Percentiles rank a stretch among this genome's conserved stretches.
phyloP scores from a whole-genome alignment of 768 basidiomycete species.

The Tricholoma sp. region DNA sequence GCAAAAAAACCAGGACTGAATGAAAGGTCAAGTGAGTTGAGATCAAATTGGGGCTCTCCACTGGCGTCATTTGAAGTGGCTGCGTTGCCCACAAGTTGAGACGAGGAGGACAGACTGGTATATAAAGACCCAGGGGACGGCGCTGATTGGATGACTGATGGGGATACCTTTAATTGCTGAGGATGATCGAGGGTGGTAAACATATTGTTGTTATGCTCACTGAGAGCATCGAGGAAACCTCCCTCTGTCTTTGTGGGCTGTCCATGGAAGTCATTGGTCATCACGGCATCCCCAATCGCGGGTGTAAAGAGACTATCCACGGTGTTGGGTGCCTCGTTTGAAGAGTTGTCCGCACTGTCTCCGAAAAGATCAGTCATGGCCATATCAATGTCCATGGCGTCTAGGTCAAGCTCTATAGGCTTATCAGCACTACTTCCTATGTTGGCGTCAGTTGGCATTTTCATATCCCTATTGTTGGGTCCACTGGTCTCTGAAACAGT shows the following conservation, averaged over 20 bases:
- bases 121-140: conserved; percentile 38
- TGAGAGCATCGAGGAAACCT: conserved; percentile 31
- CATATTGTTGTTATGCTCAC: conserved; percentile 21
- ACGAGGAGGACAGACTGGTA: conserved; percentile 36
- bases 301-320: conserved; percentile 54
- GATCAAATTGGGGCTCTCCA: conserved; percentile 37
- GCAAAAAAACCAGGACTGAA: conserved; percentile 41
- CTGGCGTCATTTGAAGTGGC: conserved; percentile 14
- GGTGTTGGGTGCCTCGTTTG: conserved; percentile 28
- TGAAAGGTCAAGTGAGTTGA: conserved; percentile 42
- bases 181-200: conserved; percentile 27
- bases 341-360: conserved; percentile 32
- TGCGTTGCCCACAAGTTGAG: conserved; percentile 24
- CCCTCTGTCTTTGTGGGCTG: conserved; percentile 24
- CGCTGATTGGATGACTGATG: conserved; percentile 18
- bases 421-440: conserved; percentile 69
- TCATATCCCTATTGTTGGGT: conserved; percentile 14
- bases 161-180: conserved; percentile 11
- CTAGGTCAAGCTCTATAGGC: conserved; percentile 77
- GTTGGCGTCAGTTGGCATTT: conserved; percentile 28
- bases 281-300: conserved; percentile 19
- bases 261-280: conserved; percentile 4
- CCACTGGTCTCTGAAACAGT: conserved; percentile 36
- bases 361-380: conserved; percentile 54
- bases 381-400: conserved; percentile 63